These are phyloP conservation scores for Dinochytrium kinnereticum DNA, from an alignment of 371 early-diverging fungal species.

Conservation along the genomic window DNA sequence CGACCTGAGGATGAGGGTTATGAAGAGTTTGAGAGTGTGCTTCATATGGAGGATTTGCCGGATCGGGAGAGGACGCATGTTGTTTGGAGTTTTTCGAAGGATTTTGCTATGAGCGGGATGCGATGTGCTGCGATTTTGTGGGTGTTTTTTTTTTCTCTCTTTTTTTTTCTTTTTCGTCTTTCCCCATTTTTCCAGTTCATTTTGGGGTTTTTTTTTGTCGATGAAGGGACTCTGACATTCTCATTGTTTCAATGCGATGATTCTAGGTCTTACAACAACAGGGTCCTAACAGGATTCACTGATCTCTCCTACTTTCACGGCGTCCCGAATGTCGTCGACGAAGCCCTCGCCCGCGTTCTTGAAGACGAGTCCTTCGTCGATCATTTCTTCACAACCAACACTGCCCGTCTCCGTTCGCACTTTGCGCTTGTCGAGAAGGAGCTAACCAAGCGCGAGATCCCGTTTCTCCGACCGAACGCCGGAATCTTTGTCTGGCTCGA, in stretches of 20 bases:
- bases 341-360: slow-evolving; percentile 58
- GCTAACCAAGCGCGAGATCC: slow-evolving; percentile 51
- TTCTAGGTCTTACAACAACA: slow-evolving; percentile 31
- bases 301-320: slow-evolving; percentile 32
- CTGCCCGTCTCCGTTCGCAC: slow-evolving; percentile 55
- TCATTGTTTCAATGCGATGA: no score
- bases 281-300: slow-evolving; percentile 26
- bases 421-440: slow-evolving; percentile 40
- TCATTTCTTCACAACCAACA: slow-evolving; percentile 61
- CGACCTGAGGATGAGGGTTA: slow-evolving; percentile 23
- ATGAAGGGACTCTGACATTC: no score
- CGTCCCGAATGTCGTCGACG: slow-evolving; percentile 32
- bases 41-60: slow-evolving; percentile 51
- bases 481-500: slow-evolving; percentile 75
- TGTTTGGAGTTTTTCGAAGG: slow-evolving; percentile 69
- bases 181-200: neutral
- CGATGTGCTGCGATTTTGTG: slow-evolving; percentile 22
- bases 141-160: neutral
- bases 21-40: slow-evolving; percentile 30
- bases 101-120: slow-evolving; percentile 40
- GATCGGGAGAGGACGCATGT: slow-evolving; percentile 69
- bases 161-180: neutral
- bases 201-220: neutral
- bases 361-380: slow-evolving; percentile 64
- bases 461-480: slow-evolving; percentile 63